These are phyloP conservation scores for Aaosphaeria arxii DNA, from an alignment of 2,329 filamentous ascomycete species.

Conservation along the genomic window DNA sequence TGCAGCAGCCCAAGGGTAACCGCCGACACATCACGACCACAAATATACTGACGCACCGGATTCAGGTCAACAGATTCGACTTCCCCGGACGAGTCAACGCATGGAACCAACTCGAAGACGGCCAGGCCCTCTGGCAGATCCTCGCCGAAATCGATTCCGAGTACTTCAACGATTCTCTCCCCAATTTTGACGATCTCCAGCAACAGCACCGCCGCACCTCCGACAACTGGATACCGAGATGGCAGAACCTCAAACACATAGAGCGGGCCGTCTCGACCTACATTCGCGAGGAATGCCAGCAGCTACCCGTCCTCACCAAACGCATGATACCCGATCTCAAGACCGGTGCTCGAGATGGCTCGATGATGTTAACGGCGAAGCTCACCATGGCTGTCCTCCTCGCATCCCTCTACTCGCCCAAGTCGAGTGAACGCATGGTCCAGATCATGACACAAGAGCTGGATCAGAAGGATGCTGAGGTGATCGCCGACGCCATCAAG, in stretches of 20 bases:
- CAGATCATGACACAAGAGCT: constrained; percentile 35
- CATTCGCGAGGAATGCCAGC: constrained; percentile 45
- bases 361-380: constrained; percentile 39
- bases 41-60: not conserved
- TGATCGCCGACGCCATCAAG: constrained; percentile 40
- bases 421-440: constrained; percentile 49
- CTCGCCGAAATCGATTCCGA: constrained; percentile 46
- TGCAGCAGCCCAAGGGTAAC: constrained; percentile 2
- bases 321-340: constrained; percentile 47
- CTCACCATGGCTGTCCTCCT: constrained; percentile 50
- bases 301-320: constrained; percentile 38
- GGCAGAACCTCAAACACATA: constrained; percentile 53
- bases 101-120: constrained; percentile 46
- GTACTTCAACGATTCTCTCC: constrained; percentile 49
- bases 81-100: constrained; percentile 32
- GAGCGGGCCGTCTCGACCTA: constrained; percentile 49
- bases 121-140: constrained; percentile 47
- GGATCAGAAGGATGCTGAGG: constrained; percentile 33
- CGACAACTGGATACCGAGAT: constrained; percentile 51
- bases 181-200: constrained; percentile 37
- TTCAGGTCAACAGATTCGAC: constrained; percentile 46
- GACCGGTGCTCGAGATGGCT: constrained; percentile 46
- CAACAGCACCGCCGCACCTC: constrained; percentile 36
- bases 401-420: constrained; percentile 46
- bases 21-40: not conserved